Evolutionary conservation across 805 yeast genomes (phyloP), one percentile per base, ranked within the genome.

Genomic region (Priceomyces medius): DNA sequence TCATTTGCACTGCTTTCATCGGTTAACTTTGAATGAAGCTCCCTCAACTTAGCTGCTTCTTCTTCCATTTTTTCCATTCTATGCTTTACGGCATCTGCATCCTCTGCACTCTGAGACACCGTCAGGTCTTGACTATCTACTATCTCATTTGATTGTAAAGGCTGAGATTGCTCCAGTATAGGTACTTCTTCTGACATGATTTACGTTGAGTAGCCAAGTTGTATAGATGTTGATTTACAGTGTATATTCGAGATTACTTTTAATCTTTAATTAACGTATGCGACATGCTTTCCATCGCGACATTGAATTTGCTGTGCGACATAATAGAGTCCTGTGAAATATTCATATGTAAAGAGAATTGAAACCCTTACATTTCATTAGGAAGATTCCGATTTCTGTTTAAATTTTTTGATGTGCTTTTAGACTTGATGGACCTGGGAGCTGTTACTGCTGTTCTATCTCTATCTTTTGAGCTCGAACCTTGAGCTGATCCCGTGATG

Each of bases 31-130:
- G 61, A 73, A 46, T 83, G 85, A 55, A 83, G 64, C 48, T 77
- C 83, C 42, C 83, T 69, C 29, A 85, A 65, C 51, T 71, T 71
- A 3, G 78, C 79, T 4, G 85, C 80, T 55, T 85, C 90, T 41
- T 74, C 74, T 48, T 79, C 81, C 73, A 83, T 76, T 48, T 73
- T 76, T 42, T 60, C 73, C 62, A 77, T 69, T 37, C 76, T 65
- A 7, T 63, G 61, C 47, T 71, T 71, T 64, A 74, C 59, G 4
- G 31, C 37, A 7, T 28, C 44, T 7, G 45, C 29, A 14, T 41
- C 46, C 27, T 33, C 48, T 9, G 23, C n/a, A n/a, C 20, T 35
- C 4, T 20, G 3, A 8, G 35, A 8, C 4, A 13, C 27, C 5
- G 20, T 10, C 10, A 20, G 20, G 24, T n/a, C 40, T 7, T 35